Base-by-base conservation (phyloP, 2,329 filamentous ascomycete genomes). In the Aurifilum marmelostoma region DNA sequence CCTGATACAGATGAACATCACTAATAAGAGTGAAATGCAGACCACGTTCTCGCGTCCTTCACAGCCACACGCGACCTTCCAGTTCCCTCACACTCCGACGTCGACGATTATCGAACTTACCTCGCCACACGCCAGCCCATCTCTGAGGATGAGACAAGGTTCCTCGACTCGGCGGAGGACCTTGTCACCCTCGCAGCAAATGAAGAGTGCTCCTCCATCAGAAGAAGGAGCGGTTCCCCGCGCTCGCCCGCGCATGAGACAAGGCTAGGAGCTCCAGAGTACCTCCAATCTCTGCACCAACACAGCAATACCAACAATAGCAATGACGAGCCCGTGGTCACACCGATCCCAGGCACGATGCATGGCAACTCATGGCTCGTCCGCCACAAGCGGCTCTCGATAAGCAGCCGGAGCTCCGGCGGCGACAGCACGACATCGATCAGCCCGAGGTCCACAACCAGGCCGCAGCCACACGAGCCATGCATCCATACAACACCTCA, bases 31-130 rank as follows among this genome's bases (percentile, higher is more conserved):
- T 18, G 63, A 74, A 64, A 74, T 68, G 2, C 50, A 89, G 87
- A 89, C 71, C 84, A 88, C 73, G 84, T 88, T 1, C 78, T 92
- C 63, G 77, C 84, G 1, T 87, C 89, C 0, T 92, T 87, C 75
- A 82, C 82, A 71, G 79, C 83, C 66, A 82, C 84, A 0, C 86
- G 85, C 71, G 79, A 80, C 24, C 80, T 89, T 16, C 79, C 82
- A 0, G 74, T 80, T 5, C 88, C 89, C 0, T 78, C 80, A 0
- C 65, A 74, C 8, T 75, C 79, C 34, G 83, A 88, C 59, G 76
- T 88, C 9, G 75, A 79, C 16, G 76, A 76, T 2, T 89, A 88
- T 73, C 82, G 82, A 29, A 75, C 77, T 5, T 90, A 87, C 77
- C 82, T 90, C 66, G 79, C 82, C 21, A 80, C 77, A 16, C 80